Evolutionary conservation across 495 filamentous ascomycete species (phyloP).

Genomic region (Penicillium macrosclerotiorum): DNA sequence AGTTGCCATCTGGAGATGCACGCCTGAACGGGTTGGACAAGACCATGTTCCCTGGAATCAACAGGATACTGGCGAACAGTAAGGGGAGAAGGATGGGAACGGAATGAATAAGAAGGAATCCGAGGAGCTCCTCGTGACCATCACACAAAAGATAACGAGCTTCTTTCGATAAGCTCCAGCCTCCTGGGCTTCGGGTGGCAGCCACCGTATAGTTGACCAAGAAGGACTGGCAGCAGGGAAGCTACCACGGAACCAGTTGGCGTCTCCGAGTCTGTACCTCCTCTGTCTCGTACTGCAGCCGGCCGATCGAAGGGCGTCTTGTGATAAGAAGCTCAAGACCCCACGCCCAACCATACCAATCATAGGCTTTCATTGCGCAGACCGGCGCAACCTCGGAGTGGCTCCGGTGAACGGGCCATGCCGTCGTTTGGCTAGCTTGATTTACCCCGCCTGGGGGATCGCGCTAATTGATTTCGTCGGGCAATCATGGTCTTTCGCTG

Average conservation of each 20-base stretch:
- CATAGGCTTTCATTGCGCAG: neutral
- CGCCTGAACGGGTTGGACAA: constrained; percentile 18
- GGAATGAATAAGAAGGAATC: too few species aligned
- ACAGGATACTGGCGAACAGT: neutral
- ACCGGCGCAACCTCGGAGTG: constrained; percentile 7
- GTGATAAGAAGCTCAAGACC: constrained; percentile 13
- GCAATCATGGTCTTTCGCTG: too few species aligned
- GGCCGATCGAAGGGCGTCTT: constrained; percentile 14
- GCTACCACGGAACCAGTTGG: too few species aligned
- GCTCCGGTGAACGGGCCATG: constrained; percentile 1
- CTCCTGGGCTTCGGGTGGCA: too few species aligned
- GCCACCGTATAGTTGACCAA: too few species aligned
- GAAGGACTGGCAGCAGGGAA: too few species aligned
- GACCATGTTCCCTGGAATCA: constrained; percentile 14
- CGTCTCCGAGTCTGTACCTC: too few species aligned
- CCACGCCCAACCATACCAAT: constrained; percentile 18
- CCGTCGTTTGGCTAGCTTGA: neutral
- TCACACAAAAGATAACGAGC: too few species aligned
- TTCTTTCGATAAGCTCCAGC: too few species aligned
- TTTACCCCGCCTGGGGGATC: neutral
- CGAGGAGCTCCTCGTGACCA: too few species aligned
- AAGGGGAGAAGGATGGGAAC: neutral
- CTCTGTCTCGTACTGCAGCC: too few species aligned
- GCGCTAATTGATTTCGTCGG: too few species aligned
- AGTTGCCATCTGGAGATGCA: constrained; percentile 2